Conservation (phyloP, 2,329 filamentous ascomycete species). For the Arachnomyces sp. region DNA sequence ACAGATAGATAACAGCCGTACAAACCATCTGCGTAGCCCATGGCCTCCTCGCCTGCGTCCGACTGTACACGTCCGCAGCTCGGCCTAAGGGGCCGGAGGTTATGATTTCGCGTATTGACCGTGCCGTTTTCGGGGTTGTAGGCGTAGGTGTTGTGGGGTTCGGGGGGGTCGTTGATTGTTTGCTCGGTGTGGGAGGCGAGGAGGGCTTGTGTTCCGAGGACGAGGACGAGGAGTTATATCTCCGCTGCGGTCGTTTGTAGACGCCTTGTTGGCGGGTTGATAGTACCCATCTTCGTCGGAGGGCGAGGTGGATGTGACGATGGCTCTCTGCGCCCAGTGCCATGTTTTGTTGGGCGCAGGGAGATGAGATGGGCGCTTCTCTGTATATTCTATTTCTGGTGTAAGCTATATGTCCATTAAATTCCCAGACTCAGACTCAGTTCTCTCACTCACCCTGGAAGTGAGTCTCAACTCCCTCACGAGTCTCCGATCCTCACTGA, state of each 20-base stretch:
- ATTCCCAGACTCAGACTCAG: no score
- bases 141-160: conserved; percentile 1
- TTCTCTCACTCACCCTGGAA: no score
- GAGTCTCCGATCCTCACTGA: no score
- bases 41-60: conserved; percentile 62
- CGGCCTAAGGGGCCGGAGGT: conserved; percentile 25
- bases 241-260: neutral
- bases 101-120: conserved; percentile 24
- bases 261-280: no score
- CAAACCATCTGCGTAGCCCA: conserved; percentile 72
- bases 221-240: neutral
- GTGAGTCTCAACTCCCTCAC: no score
- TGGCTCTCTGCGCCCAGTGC: neutral
- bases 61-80: conserved; percentile 48
- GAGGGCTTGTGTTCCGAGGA: neutral
- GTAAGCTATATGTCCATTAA: no score
- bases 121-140: no score
- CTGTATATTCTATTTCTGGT: no score
- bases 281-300: neutral
- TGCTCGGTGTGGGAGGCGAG: neutral
- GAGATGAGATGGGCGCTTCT: no score
- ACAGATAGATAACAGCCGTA: conserved; percentile 68
- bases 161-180: neutral
- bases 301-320: conserved; percentile 1
- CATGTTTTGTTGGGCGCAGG: no score